These are phyloP conservation scores for Grigorovia yakushimaensis DNA, from an alignment of 805 yeast genomes.

Conservation along the genomic window DNA sequence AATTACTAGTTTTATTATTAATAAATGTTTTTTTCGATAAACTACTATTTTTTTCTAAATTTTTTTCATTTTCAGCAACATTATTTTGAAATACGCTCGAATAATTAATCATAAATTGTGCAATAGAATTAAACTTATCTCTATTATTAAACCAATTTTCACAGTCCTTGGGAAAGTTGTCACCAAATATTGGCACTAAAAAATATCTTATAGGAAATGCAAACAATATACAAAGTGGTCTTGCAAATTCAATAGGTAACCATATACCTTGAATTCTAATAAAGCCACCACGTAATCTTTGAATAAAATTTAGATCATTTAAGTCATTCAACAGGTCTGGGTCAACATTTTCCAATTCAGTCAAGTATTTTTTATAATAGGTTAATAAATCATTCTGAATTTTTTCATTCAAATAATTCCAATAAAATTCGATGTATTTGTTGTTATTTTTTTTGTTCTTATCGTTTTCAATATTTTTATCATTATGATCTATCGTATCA, in stretches of 20 bases:
- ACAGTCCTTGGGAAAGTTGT: conserved; percentile 39
- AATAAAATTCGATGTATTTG: conserved; percentile 2
- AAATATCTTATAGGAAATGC: conserved; percentile 71
- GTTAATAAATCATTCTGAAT: background rate
- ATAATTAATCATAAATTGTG: background rate
- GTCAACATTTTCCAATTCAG: background rate
- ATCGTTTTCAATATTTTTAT: background rate
- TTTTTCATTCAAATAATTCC: background rate
- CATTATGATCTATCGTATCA: background rate
- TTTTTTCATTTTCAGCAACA: background rate
- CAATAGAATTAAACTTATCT: background rate
- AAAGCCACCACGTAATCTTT: conserved; percentile 84
- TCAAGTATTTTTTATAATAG: background rate
- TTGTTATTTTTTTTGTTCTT: background rate
- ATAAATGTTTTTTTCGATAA: background rate
- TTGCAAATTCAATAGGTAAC: conserved; percentile 67
- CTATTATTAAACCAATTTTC: conserved; percentile 8
- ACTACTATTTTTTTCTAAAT: background rate
- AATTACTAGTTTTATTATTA: too few species aligned
- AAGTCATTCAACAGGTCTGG: conserved; percentile 8
- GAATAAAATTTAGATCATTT: conserved; percentile 24
- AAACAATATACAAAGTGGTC: conserved; percentile 57
- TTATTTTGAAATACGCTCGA: background rate
- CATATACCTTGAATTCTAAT: conserved; percentile 92
- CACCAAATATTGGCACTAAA: conserved; percentile 73